These are phyloP conservation scores for Rhodamnia argentea DNA, from an alignment of 345 rosid genomes.

Conservation along the genomic window DNA sequence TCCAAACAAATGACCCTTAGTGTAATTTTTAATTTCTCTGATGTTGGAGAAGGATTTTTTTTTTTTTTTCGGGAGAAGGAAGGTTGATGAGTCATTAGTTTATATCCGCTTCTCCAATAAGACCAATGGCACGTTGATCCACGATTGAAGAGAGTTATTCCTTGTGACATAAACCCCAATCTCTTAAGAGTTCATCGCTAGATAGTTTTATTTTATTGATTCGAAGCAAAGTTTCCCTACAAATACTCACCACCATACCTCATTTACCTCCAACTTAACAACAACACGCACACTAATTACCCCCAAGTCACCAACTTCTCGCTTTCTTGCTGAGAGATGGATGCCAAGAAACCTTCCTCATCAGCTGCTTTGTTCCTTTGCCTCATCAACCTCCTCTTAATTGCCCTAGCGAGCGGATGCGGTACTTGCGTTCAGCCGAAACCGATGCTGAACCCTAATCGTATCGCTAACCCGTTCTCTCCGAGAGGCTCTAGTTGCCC, in stretches of 20 bases:
- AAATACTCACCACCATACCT: not conserved
- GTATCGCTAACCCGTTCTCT: slow-evolving; percentile 8
- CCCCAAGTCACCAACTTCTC: not conserved
- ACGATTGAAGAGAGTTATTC: not conserved
- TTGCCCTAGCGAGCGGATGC: slow-evolving; percentile 35
- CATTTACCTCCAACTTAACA: not conserved
- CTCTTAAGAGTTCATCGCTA: not conserved
- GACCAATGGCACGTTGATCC: not conserved
- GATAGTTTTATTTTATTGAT: not conserved
- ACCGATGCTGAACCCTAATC: slow-evolving; percentile 35
- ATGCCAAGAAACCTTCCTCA: slow-evolving; percentile 8
- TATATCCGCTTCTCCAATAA: not conserved
- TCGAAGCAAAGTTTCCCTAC: not conserved
- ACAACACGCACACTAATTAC: not conserved
- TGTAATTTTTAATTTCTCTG: not conserved
- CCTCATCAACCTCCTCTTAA: slow-evolving; percentile 18
- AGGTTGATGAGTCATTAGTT: not conserved
- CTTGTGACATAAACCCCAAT: not conserved
- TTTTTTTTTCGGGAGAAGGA: not conserved
- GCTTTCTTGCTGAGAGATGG: slow-evolving; percentile 16
- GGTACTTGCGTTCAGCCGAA: slow-evolving; percentile 33
- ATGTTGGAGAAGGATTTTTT: not conserved
- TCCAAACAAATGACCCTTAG: not conserved
- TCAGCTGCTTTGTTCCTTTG: slow-evolving; percentile 21
- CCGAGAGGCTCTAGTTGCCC: slow-evolving; percentile 33